phyloP scores from a whole-genome alignment of 2,329 filamentous ascomycete genomes.

The Pestalotiopsis sp. region DNA sequence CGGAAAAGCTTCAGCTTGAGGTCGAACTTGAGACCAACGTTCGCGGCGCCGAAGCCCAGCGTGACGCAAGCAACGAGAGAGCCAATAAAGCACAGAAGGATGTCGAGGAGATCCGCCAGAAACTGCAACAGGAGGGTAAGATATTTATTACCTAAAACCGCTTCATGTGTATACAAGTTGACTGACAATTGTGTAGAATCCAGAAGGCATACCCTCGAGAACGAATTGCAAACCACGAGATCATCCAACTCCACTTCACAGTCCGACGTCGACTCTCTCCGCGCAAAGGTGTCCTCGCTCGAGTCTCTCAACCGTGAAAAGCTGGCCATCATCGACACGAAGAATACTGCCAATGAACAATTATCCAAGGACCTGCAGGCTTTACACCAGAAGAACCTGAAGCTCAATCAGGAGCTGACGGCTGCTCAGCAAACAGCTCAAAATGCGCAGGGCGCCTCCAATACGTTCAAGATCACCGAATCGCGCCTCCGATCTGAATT shows the following conservation, averaged over 20 bases:
- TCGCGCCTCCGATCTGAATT: conserved; percentile 90
- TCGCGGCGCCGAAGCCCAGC: conserved; percentile 79
- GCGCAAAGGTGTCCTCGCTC: conserved; percentile 81
- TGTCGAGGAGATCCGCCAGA: conserved; percentile 77
- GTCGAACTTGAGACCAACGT: conserved; percentile 93
- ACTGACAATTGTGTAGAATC: conserved; percentile 61
- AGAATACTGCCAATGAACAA: conserved; percentile 83
- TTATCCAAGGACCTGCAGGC: conserved; percentile 84
- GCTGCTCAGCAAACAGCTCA: conserved; percentile 83
- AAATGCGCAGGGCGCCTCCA: conserved; percentile 76
- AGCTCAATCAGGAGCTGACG: conserved; percentile 81
- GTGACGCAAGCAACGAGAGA: conserved; percentile 78
- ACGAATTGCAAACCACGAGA: conserved; percentile 78
- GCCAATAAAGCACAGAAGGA: conserved; percentile 85
- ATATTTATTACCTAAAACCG: conserved; percentile 5
- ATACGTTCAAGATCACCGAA: conserved; percentile 85
- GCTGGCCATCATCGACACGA: conserved; percentile 84
- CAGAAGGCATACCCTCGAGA: conserved; percentile 73
- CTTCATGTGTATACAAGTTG: background rate
- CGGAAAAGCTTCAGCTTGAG: conserved; percentile 86
- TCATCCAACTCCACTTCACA: conserved; percentile 75
- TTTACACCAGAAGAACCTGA: conserved; percentile 86
- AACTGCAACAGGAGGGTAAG: conserved; percentile 81
- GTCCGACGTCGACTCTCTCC: conserved; percentile 75
- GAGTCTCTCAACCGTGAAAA: conserved; percentile 93